Percentiles rank a stretch among this genome's conserved stretches.
phyloP scores from a whole-genome alignment of 2,329 filamentous ascomycete genomes.

The Botryotinia globosa region DNA sequence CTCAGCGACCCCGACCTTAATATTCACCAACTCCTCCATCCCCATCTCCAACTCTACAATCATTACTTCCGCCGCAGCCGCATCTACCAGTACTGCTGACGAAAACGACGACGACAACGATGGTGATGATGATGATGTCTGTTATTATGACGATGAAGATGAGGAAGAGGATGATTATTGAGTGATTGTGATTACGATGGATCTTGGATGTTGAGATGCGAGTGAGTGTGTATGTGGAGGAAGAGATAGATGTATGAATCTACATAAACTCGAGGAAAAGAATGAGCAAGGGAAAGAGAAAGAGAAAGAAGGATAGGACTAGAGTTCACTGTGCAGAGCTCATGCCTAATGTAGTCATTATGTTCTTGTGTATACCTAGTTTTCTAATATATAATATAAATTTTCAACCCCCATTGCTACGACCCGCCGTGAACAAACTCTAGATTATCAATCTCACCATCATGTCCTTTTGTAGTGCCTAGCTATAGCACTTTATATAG shows the following conservation, averaged over 20 bases:
- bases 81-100: background rate
- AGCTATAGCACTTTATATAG: no score
- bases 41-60: background rate
- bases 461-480: no score
- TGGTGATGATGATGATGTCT: background rate
- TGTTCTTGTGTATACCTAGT: background rate
- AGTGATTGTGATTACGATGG: background rate
- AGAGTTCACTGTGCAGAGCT: background rate
- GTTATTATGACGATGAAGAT: background rate
- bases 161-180: background rate
- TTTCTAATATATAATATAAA: no score
- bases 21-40: background rate
- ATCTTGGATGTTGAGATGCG: no score
- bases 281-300: no score
- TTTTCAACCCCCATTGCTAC: no score
- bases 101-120: background rate
- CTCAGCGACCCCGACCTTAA: background rate
- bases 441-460: no score
- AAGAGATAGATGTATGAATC: background rate
- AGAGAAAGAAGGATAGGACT: no score
- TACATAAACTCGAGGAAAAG: background rate
- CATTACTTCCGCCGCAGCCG: background rate
- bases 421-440: no score
- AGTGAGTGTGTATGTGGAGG: background rate
- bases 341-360: background rate